A percentile compares a stretch with the other conserved stretches of the same genome.
These are phyloP conservation scores for Lathyrus sativus DNA, from an alignment of 306 rosid genomes.

Conservation along the genomic window DNA sequence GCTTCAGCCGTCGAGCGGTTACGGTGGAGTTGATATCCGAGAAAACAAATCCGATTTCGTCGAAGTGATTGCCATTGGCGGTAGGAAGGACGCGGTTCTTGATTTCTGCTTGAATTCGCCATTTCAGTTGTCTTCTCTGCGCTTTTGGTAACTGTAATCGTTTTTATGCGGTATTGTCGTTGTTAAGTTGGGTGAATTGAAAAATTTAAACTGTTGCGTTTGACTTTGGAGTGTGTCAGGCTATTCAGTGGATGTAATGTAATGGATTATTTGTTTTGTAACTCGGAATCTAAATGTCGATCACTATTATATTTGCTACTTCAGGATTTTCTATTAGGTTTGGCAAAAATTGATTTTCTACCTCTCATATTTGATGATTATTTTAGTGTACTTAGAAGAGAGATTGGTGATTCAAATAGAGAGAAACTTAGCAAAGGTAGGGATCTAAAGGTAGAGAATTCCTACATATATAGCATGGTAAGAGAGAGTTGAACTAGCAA, in stretches of 20 bases:
- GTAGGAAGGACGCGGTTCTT: slow-evolving; percentile 78
- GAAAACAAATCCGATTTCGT: slow-evolving; percentile 50
- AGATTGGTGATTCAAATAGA: background rate
- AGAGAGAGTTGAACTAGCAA: slow-evolving; percentile 1
- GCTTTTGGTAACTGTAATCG: slow-evolving; percentile 55
- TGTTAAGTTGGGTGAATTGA: slow-evolving; percentile 11
- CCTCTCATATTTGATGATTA: background rate
- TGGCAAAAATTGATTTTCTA: background rate
- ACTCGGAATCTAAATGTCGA: background rate
- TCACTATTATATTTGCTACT: background rate
- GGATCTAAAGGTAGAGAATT: background rate
- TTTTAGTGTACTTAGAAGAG: background rate
- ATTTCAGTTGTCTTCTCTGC: slow-evolving; percentile 58
- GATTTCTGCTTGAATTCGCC: slow-evolving; percentile 77
- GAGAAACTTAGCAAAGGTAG: background rate
- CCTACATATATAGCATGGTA: background rate
- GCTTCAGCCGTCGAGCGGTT: slow-evolving; percentile 36
- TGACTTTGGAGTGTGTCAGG: slow-evolving; percentile 7
- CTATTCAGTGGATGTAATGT: background rate
- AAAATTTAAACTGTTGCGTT: slow-evolving; percentile 14
- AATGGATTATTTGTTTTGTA: slow-evolving; percentile 4
- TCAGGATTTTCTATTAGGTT: background rate
- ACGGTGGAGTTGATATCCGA: slow-evolving; percentile 39
- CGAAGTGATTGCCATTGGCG: slow-evolving; percentile 83
- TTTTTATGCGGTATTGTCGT: background rate